Conservation (phyloP, 805 yeast genomes). For the Cyberlindnera lachancei region DNA sequence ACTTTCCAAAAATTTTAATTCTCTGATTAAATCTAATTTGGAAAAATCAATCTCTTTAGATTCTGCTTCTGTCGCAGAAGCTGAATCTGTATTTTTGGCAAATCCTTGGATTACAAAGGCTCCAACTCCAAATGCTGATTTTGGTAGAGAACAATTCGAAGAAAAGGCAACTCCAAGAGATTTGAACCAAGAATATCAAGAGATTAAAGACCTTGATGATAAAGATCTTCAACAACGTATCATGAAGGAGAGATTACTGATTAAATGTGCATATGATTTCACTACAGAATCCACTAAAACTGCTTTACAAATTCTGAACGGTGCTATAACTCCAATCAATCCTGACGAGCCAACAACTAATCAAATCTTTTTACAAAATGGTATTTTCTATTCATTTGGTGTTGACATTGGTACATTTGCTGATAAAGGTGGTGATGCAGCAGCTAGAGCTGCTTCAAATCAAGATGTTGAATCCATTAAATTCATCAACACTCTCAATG, state of each 20-base stretch:
- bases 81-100: slow-evolving; percentile 52
- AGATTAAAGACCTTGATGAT: slow-evolving; percentile 64
- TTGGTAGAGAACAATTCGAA: slow-evolving; percentile 22
- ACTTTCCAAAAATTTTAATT: slow-evolving; percentile 57
- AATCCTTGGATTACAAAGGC: slow-evolving; percentile 64
- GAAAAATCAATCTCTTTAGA: slow-evolving; percentile 34
- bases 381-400: slow-evolving; percentile 81
- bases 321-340: slow-evolving; percentile 70
- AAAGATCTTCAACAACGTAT: slow-evolving; percentile 56
- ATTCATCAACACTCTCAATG: slow-evolving; percentile 58
- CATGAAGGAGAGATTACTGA: slow-evolving; percentile 66
- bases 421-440: slow-evolving; percentile 71
- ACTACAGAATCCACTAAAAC: slow-evolving; percentile 69
- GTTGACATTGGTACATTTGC: slow-evolving; percentile 63
- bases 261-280: slow-evolving; percentile 69
- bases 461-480: slow-evolving; percentile 75
- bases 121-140: slow-evolving; percentile 18
- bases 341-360: slow-evolving; percentile 59
- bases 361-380: slow-evolving; percentile 69
- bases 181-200: slow-evolving; percentile 89
- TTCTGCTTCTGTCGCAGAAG: slow-evolving; percentile 51
- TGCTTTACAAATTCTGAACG: slow-evolving; percentile 68
- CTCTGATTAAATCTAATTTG: slow-evolving; percentile 46
- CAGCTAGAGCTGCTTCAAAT: slow-evolving; percentile 71
- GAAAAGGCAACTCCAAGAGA: slow-evolving; percentile 48